Conservation (phyloP, 2,329 filamentous ascomycete species). For the Talaromyces sp. region DNA sequence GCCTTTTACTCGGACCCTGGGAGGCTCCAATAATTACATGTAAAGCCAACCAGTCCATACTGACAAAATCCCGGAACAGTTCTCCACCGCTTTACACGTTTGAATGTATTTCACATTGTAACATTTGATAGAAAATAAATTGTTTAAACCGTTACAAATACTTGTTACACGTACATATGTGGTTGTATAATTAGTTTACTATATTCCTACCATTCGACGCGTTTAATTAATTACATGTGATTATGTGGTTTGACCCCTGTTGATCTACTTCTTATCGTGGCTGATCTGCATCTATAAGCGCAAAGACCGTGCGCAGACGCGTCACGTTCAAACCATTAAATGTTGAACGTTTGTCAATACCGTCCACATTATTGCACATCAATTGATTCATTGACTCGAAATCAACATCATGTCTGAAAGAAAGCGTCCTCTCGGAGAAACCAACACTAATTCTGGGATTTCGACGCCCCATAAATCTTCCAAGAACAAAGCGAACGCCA, state of each 20-base stretch:
- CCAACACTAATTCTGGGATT: background rate
- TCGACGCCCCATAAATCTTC: background rate
- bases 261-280: background rate
- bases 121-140: too few species aligned
- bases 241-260: too few species aligned
- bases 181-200: too few species aligned
- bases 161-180: too few species aligned
- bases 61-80: too few species aligned
- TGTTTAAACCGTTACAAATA: too few species aligned
- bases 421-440: conserved; percentile 2
- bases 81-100: too few species aligned
- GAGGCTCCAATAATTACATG: too few species aligned
- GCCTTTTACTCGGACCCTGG: too few species aligned
- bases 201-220: background rate
- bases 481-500: background rate
- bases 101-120: too few species aligned
- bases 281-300: background rate
- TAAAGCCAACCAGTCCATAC: too few species aligned
- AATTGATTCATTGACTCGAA: background rate
- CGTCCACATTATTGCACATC: background rate
- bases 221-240: too few species aligned
- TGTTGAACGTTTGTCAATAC: background rate
- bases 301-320: background rate
- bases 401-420: conserved; percentile 1
- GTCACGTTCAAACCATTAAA: background rate